These are phyloP conservation scores for Acanthochlamys bracteata DNA, from an alignment of 106 monocot species.

Conservation along the genomic window DNA sequence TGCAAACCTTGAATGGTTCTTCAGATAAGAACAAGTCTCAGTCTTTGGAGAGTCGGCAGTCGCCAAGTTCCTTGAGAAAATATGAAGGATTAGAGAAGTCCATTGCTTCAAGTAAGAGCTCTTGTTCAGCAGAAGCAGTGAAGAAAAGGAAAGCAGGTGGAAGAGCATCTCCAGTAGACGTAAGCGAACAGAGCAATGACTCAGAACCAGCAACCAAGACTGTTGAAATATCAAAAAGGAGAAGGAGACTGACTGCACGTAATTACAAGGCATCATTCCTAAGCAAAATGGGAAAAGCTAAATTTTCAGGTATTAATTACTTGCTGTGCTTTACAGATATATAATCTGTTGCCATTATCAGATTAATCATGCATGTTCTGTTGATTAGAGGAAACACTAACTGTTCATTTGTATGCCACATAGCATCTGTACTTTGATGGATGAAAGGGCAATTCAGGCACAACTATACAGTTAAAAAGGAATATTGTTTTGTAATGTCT, in stretches of 20 bases:
- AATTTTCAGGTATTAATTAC: slow-evolving; percentile 17
- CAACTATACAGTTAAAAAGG: too few relatives aligned
- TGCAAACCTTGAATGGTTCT: neutral
- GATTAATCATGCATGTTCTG: too few relatives aligned
- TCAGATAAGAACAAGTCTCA: slow-evolving; percentile 6
- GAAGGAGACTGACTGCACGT: slow-evolving; percentile 9
- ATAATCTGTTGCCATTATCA: neutral
- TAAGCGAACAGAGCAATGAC: neutral
- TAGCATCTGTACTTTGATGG: too few relatives aligned
- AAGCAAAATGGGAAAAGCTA: slow-evolving; percentile 3
- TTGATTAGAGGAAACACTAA: too few relatives aligned
- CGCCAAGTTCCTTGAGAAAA: slow-evolving; percentile 21
- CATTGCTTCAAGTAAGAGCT: slow-evolving; percentile 12
- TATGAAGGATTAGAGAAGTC: slow-evolving; percentile 25
- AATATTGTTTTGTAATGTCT: too few relatives aligned
- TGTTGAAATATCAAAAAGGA: slow-evolving; percentile 10
- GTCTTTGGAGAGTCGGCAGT: slow-evolving; percentile 1
- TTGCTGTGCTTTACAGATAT: neutral
- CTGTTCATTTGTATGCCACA: too few relatives aligned
- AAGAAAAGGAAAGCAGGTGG: neutral
- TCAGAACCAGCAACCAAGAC: neutral
- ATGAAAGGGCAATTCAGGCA: too few relatives aligned
- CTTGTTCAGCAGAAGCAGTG: neutral
- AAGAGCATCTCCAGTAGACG: neutral
- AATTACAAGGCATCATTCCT: slow-evolving; percentile 16